A percentile compares a stretch with the other conserved stretches of the same genome.
These are phyloP conservation scores for Hirsutella rhossiliensis DNA, from an alignment of 2,329 filamentous ascomycete genomes.

Conservation along the genomic window DNA sequence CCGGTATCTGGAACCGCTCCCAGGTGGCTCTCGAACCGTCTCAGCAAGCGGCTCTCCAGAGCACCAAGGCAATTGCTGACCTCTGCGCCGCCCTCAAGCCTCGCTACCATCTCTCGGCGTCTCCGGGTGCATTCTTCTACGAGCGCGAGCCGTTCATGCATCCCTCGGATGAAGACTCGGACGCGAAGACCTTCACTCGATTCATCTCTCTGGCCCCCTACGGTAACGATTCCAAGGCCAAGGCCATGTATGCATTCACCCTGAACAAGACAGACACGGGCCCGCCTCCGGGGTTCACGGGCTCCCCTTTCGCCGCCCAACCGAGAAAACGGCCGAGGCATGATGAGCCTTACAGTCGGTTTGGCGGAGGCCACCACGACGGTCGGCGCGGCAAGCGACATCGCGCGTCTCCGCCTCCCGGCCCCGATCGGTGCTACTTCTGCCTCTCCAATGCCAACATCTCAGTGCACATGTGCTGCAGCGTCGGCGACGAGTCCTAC, in stretches of 20 bases:
- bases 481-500: conserved; percentile 79
- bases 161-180: conserved; percentile 29
- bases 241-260: conserved; percentile 67
- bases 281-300: conserved; percentile 59
- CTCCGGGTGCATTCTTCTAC: conserved; percentile 56
- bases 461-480: conserved; percentile 78
- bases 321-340: conserved; percentile 44
- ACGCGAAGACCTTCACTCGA: conserved; percentile 56
- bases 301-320: conserved; percentile 54
- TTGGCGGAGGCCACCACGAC: conserved; percentile 32
- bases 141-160: conserved; percentile 92
- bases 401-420: conserved; percentile 43
- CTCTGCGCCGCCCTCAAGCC: conserved; percentile 71
- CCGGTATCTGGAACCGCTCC: conserved; percentile 57
- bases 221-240: conserved; percentile 65
- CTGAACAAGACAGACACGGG: conserved; percentile 54
- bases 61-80: conserved; percentile 61
- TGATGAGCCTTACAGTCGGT: conserved; percentile 42
- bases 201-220: conserved; percentile 83
- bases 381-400: conserved; percentile 33
- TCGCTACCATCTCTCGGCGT: conserved; percentile 78
- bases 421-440: conserved; percentile 83
- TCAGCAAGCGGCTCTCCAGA: conserved; percentile 34
- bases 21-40: conserved; percentile 45
- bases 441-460: conserved; percentile 81